Base-by-base conservation (phyloP, 1,284 basidiomycete species). In the Golubevia sp. region DNA sequence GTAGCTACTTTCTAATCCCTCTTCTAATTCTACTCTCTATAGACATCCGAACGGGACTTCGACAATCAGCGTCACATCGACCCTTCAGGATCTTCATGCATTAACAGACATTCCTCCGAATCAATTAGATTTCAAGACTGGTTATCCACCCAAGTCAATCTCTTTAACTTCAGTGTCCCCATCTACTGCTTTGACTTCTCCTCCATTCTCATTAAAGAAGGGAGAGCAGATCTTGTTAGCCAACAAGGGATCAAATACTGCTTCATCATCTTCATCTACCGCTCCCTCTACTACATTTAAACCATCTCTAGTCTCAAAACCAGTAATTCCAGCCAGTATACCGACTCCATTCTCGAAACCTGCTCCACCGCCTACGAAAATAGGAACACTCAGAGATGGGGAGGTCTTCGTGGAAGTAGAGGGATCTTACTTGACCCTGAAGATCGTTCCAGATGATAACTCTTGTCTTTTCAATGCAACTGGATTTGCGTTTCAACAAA, bases 401-500 rank as follows among this genome's bases (percentile, higher is more conserved):
- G 58, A 23, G 11, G 15, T 23, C 38, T 3, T 56, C 55, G 25
- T 49, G 30, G 26, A 49, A 44, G 27, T 60, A 51, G 51, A 57
- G 3, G 62, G 58, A 2, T 56, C 55, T 1, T 44, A 26, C 1
- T 60, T 76, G 1, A 53, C 64, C 2, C 63, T 76, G 25, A 66
- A 68, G 58, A 56, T 67, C 0, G 72, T 77, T 3, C 73, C 73
- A 0, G 75, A 77, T 58, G 75, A 77, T 63, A 77, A 77, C 38
- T 67, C 67, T 6, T 77, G 75, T 24, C 64, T 77, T 0, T 77
- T 74, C 65, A 65, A 71, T 60, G 63, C 70, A 8, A 44, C 76
- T 15, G 61, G 62, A 26, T 63, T 57, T 34, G 57, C 73, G 26
- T 59, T 69, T 49, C 24, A 62, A 0, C 63, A 70, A 5, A 54